Conservation (phyloP, 768 basidiomycete genomes). For the Termitomyces sp. region DNA sequence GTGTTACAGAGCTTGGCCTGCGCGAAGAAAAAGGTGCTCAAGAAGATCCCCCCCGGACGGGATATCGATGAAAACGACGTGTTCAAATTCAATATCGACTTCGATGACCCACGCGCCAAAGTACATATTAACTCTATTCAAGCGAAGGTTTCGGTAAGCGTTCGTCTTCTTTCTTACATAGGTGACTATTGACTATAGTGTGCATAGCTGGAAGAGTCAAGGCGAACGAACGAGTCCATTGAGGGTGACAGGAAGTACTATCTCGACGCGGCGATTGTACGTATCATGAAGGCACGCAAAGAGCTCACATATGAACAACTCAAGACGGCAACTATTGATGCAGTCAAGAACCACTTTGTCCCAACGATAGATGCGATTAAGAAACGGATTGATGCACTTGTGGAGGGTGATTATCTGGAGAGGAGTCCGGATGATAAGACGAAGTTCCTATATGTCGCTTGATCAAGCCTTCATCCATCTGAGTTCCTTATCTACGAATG, state of each 20-base stretch:
- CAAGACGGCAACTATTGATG: slow-evolving; percentile 79
- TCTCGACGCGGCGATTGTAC: slow-evolving; percentile 93
- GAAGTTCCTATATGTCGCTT: slow-evolving; percentile 79
- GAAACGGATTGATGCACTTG: slow-evolving; percentile 73
- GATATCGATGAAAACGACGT: slow-evolving; percentile 75
- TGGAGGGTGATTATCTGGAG: slow-evolving; percentile 85
- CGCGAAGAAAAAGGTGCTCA: slow-evolving; percentile 85
- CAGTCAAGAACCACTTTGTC: slow-evolving; percentile 84
- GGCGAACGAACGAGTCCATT: slow-evolving; percentile 77
- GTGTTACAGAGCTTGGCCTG: slow-evolving; percentile 92
- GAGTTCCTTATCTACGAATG: not conserved
- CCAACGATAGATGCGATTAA: slow-evolving; percentile 87
- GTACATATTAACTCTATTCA: slow-evolving; percentile 97
- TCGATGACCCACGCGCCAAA: slow-evolving; percentile 73
- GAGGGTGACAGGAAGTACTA: slow-evolving; percentile 84
- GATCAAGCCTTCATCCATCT: not conserved
- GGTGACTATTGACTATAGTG: not conserved
- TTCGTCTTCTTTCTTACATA: not conserved
- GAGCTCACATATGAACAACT: slow-evolving; percentile 77
- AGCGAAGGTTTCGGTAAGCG: slow-evolving; percentile 81
- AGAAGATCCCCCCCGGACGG: slow-evolving; percentile 72
- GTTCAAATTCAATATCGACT: slow-evolving; percentile 81
- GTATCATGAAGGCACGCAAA: slow-evolving; percentile 93
- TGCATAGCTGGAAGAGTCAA: slow-evolving; percentile 77
- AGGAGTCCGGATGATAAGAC: slow-evolving; percentile 72